phyloP scores from a whole-genome alignment of 192 early-diverging fungal species.

The Nowakowskiella sp. region DNA sequence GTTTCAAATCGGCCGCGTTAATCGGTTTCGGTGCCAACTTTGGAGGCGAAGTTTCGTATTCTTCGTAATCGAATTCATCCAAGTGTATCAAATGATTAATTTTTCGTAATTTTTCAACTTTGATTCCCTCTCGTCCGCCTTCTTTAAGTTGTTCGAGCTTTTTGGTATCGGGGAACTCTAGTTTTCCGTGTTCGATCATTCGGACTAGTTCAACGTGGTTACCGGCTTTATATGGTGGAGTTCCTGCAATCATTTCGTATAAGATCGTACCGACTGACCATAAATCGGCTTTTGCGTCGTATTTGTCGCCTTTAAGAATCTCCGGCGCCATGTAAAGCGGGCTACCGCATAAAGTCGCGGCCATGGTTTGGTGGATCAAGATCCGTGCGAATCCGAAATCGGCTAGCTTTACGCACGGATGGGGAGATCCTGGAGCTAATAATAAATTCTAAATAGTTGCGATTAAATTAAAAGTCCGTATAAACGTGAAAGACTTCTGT shows the following conservation, averaged over 20 bases:
- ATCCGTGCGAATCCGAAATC: slow-evolving; percentile 98
- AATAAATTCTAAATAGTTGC: slow-evolving; percentile 8
- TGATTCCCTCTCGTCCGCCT: background rate
- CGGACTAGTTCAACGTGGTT: slow-evolving; percentile 90
- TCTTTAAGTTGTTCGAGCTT: slow-evolving; percentile 7
- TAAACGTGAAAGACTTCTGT: background rate
- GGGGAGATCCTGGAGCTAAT: slow-evolving; percentile 30
- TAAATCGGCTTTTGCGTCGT: slow-evolving; percentile 90
- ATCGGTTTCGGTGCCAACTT: too few relatives aligned
- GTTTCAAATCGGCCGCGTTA: slow-evolving; percentile 10
- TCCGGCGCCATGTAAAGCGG: slow-evolving; percentile 94
- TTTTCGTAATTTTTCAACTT: too few relatives aligned
- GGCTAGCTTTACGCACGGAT: slow-evolving; percentile 84
- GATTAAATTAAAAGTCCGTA: slow-evolving; percentile 10
- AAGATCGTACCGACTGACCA: slow-evolving; percentile 95
- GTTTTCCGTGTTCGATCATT: slow-evolving; percentile 70
- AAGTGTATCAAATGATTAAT: too few relatives aligned
- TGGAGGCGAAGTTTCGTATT: too few relatives aligned
- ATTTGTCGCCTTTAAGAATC: slow-evolving; percentile 78
- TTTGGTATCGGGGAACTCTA: background rate
- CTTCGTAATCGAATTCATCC: too few relatives aligned
- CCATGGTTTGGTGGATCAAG: slow-evolving; percentile 72
- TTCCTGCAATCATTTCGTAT: slow-evolving; percentile 88
- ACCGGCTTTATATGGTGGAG: slow-evolving; percentile 83
- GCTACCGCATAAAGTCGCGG: slow-evolving; percentile 92